A percentile compares a stretch with the other conserved stretches of the same genome.
Evolutionary conservation across 331 rosid genomes (phyloP).

Genomic region (Quercus lobata): DNA sequence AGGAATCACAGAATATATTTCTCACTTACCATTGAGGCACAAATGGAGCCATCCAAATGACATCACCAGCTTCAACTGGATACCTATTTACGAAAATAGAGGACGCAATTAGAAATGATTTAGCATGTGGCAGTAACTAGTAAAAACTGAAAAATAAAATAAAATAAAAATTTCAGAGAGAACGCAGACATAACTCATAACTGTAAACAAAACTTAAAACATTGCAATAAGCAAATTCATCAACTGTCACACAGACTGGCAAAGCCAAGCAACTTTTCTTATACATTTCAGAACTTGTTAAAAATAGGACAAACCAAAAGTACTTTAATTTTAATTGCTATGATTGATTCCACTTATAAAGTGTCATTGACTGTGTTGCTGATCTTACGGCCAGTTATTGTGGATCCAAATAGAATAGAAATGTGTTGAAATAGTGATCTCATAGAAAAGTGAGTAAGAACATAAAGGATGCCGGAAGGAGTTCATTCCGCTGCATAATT

Average conservation of each 20-base stretch:
- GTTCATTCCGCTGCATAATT: not conserved
- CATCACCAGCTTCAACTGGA: constrained; percentile 92
- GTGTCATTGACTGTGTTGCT: not conserved
- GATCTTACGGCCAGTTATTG: not conserved
- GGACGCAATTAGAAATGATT: not conserved
- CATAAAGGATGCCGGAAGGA: not conserved
- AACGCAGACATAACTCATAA: constrained; percentile 1
- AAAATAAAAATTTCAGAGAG: not conserved
- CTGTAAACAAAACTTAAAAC: not conserved
- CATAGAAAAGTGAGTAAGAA: not conserved
- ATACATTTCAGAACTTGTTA: not conserved
- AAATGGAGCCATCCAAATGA: constrained; percentile 99
- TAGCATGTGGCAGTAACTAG: not conserved
- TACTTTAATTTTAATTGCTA: not conserved
- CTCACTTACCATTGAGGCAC: constrained; percentile 81
- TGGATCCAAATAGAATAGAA: not conserved
- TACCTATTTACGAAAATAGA: constrained; percentile 47
- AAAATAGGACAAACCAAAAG: not conserved
- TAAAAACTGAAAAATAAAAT: not conserved
- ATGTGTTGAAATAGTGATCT: not conserved
- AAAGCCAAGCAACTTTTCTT: not conserved
- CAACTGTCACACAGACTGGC: not conserved
- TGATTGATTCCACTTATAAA: not conserved
- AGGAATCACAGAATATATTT: not conserved
- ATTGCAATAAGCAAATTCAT: not conserved